Conservation (phyloP, 139 green algal species). For the Closterium sp. region DNA sequence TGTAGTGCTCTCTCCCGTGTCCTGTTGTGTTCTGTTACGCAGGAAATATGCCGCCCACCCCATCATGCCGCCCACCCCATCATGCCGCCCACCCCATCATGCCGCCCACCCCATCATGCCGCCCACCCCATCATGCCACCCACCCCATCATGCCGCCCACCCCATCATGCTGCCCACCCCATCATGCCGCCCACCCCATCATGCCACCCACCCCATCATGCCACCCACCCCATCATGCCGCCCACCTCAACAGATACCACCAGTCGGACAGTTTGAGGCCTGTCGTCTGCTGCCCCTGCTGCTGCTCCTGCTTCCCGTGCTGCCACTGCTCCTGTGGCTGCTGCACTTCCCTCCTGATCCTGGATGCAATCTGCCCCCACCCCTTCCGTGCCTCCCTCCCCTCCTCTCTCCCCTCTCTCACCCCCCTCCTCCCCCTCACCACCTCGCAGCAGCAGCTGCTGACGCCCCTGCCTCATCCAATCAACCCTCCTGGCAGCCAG, state of each 20-base stretch:
- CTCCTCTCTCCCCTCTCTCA: not conserved
- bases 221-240: not conserved
- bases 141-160: not conserved
- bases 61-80: too few relatives aligned
- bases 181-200: too few relatives aligned
- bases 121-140: not conserved
- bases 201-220: too few relatives aligned
- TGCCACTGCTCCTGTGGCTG: too few relatives aligned
- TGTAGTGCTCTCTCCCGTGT: too few relatives aligned
- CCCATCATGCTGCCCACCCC: not conserved
- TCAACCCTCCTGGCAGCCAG: not conserved
- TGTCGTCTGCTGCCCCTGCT: too few relatives aligned
- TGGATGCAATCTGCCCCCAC: too few relatives aligned
- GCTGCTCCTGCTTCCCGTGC: too few relatives aligned
- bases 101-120: too few relatives aligned
- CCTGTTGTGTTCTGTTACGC: not conserved
- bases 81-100: too few relatives aligned
- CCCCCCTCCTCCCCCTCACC: not conserved
- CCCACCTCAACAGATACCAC: constrained; percentile 25
- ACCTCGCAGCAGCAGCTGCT: not conserved
- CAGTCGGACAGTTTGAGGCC: not conserved
- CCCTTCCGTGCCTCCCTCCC: too few relatives aligned
- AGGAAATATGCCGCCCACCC: not conserved
- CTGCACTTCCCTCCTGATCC: too few relatives aligned
- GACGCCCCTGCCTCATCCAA: not conserved